phyloP scores from a whole-genome alignment of 1,284 basidiomycete genomes.

The Xerocomus amazonicus region DNA sequence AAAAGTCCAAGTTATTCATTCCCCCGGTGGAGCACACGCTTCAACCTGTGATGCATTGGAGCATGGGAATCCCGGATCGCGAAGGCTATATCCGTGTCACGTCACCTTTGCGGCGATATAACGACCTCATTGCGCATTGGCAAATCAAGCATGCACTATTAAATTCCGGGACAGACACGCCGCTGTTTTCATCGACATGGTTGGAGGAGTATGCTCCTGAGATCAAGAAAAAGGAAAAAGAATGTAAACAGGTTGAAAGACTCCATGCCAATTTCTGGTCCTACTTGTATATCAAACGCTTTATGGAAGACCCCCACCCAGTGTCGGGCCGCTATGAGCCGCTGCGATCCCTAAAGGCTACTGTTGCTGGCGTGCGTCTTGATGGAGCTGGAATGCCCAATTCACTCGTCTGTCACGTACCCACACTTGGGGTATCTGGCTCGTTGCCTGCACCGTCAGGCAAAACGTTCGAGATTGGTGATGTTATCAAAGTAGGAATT shows the following conservation, averaged over 20 bases:
- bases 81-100: constrained; percentile 85
- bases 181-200: constrained; percentile 43
- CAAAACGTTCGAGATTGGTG: constrained; percentile 18
- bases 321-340: constrained; percentile 22
- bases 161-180: constrained; percentile 32
- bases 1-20: constrained; percentile 35
- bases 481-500: constrained; percentile 24
- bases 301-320: constrained; percentile 28
- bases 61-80: constrained; percentile 64
- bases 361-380: constrained; percentile 17
- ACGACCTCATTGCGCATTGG: constrained; percentile 89
- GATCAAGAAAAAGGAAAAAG: constrained; percentile 32
- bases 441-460: constrained; percentile 11
- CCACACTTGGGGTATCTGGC: constrained; percentile 25
- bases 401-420: constrained; percentile 25
- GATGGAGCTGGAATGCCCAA: constrained; percentile 10
- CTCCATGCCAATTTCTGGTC: constrained; percentile 48
- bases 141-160: constrained; percentile 85
- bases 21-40: constrained; percentile 45
- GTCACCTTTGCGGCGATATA: constrained; percentile 83
- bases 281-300: constrained; percentile 31
- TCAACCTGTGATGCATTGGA: constrained; percentile 62
- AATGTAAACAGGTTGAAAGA: constrained; percentile 21
- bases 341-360: constrained; percentile 22
- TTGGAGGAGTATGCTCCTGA: constrained; percentile 38